Evolutionary conservation across 139 green algal genomes (phyloP).

Genomic region (Picochlorum sp.): DNA sequence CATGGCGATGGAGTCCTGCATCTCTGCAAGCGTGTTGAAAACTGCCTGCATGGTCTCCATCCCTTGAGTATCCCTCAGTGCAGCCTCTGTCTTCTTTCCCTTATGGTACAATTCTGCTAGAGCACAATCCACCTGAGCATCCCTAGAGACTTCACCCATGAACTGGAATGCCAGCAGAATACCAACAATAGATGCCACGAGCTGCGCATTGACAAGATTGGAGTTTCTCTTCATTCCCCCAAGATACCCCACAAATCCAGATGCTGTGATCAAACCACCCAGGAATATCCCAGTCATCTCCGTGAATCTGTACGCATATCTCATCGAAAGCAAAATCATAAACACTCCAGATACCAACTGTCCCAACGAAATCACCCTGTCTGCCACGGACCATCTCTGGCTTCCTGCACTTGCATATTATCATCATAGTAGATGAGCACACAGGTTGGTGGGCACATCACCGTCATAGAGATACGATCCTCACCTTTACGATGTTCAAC

Average conservation of each 20-base stretch:
- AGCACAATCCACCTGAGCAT: constrained; percentile 38
- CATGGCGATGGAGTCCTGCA: constrained; percentile 39
- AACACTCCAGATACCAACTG: constrained; percentile 4
- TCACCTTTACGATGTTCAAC: constrained; percentile 1
- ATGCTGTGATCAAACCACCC: constrained; percentile 6
- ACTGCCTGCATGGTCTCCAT: constrained; percentile 35
- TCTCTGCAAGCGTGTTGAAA: constrained; percentile 36
- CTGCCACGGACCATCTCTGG: neutral
- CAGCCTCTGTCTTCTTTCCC: constrained; percentile 10
- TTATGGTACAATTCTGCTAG: constrained; percentile 42
- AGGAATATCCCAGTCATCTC: constrained; percentile 19
- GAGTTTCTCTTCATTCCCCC: constrained; percentile 11
- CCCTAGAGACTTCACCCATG: constrained; percentile 22
- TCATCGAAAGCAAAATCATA: constrained; percentile 22
- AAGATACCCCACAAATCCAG: constrained; percentile 11
- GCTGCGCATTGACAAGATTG: constrained; percentile 21
- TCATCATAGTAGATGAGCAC: too few species aligned
- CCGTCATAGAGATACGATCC: neutral
- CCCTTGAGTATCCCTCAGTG: constrained; percentile 7
- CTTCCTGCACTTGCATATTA: constrained; percentile 5
- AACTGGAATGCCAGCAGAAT: constrained; percentile 35
- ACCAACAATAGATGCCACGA: constrained; percentile 32
- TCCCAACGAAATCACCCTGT: neutral
- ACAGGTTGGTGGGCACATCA: too few species aligned
- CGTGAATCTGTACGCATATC: constrained; percentile 19